phyloP scores from a whole-genome alignment of 2,329 filamentous ascomycete genomes.

The Didymella exigua region DNA sequence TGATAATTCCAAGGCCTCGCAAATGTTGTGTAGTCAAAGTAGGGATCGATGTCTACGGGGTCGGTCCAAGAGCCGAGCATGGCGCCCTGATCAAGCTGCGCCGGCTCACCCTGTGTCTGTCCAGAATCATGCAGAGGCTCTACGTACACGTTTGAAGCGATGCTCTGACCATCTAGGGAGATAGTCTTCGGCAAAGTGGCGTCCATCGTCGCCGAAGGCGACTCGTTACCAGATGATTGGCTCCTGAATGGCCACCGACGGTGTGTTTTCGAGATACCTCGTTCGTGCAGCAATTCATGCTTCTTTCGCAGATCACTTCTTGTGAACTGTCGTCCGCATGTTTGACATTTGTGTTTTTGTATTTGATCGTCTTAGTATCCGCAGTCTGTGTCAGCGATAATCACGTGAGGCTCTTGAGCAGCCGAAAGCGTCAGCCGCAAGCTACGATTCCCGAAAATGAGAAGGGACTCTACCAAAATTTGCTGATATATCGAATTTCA shows the following conservation, averaged over 20 bases:
- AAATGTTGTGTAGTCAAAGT: slow-evolving; percentile 14
- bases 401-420: background rate
- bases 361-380: slow-evolving; percentile 2
- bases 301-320: slow-evolving; percentile 11
- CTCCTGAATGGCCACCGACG: background rate
- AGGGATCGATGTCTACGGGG: background rate
- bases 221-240: background rate
- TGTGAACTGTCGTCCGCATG: slow-evolving; percentile 4
- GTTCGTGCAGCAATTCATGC: slow-evolving; percentile 13
- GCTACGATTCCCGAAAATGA: too few species aligned
- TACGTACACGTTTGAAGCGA: background rate
- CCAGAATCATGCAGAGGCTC: background rate
- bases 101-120: background rate
- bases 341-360: slow-evolving; percentile 5
- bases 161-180: background rate
- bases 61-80: background rate
- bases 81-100: background rate
- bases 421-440: too few species aligned
- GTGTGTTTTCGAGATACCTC: background rate
- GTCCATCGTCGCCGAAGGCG: background rate
- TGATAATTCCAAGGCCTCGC: slow-evolving; percentile 14
- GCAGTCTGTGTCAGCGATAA: background rate
- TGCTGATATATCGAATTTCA: too few species aligned
- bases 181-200: background rate
- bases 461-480: too few species aligned